Evolutionary conservation across 495 filamentous ascomycete genomes (phyloP).

Genomic region (Cairneyella variabilis): DNA sequence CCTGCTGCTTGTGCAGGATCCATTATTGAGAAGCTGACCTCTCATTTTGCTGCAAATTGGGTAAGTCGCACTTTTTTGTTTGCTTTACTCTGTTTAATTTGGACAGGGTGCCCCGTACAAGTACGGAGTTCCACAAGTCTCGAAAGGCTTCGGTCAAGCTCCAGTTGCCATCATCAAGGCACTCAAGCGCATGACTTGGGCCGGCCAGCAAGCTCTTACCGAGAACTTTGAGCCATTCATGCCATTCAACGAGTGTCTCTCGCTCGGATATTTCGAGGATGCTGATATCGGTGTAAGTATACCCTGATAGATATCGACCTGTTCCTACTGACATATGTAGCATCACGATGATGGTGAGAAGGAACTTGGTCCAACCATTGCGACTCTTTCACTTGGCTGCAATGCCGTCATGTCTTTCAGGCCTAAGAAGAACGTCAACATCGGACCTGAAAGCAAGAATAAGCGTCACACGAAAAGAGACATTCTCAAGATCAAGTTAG

Average conservation of each 20-base stretch:
- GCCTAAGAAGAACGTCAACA: conserved; percentile 56
- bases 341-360: conserved; percentile 85
- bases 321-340: conserved; percentile 39
- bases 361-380: conserved; percentile 70
- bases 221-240: conserved; percentile 21
- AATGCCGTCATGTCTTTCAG: conserved; percentile 65
- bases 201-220: conserved; percentile 42
- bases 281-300: conserved; percentile 63
- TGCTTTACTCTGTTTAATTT: too few species aligned
- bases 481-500: conserved; percentile 40
- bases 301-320: conserved; percentile 4
- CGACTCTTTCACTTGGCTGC: conserved; percentile 69
- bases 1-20: conserved; percentile 31
- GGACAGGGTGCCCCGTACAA: conserved; percentile 82
- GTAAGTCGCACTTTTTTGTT: conserved; percentile 46
- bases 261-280: conserved; percentile 70
- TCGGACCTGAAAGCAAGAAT: conserved; percentile 23
- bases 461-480: conserved; percentile 23
- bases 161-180: conserved; percentile 51
- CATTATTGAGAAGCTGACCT: conserved; percentile 47
- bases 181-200: conserved; percentile 64
- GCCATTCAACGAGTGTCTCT: conserved; percentile 72
- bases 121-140: conserved; percentile 65
- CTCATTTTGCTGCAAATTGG: conserved; percentile 70
- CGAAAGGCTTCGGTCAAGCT: conserved; percentile 59